Percentiles rank a stretch among this genome's conserved stretches.
Conservation (phyloP, 768 basidiomycete genomes). For the Mycena haematopus region DNA sequence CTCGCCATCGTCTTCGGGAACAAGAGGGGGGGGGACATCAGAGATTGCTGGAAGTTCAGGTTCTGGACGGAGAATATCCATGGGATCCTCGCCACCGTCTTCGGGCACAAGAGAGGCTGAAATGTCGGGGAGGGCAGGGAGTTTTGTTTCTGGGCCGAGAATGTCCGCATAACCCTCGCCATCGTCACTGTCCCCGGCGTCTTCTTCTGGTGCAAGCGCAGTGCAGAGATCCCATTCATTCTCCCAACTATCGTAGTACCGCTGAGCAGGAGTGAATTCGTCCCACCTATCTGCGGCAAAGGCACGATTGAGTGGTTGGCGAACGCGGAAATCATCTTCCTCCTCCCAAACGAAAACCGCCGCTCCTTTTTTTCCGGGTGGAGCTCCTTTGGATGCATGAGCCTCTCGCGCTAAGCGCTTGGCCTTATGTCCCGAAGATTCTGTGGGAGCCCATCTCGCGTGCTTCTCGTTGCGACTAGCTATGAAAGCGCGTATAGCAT, state of each 20-base stretch:
- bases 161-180: background rate
- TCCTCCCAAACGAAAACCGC: constrained; percentile 15
- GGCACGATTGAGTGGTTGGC: background rate
- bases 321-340: constrained; percentile 1
- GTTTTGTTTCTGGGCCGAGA: too few relatives aligned
- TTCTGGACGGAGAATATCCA: too few relatives aligned
- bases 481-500: background rate
- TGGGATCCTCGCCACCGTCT: too few relatives aligned
- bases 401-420: background rate
- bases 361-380: constrained; percentile 8
- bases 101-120: too few relatives aligned
- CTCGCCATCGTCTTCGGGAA: too few relatives aligned
- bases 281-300: constrained; percentile 21
- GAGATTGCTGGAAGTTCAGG: too few relatives aligned
- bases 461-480: background rate
- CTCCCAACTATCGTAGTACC: constrained; percentile 20
- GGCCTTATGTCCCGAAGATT: background rate
- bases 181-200: constrained; percentile 7
- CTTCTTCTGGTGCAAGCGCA: constrained; percentile 19
- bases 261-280: constrained; percentile 23
- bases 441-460: background rate
- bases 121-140: too few relatives aligned
- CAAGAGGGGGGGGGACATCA: too few relatives aligned
- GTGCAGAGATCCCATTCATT: constrained; percentile 29
- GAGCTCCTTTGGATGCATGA: background rate